Base-by-base conservation (phyloP, 2,329 filamentous ascomycete species). In the Ustilaginoidea virens region DNA sequence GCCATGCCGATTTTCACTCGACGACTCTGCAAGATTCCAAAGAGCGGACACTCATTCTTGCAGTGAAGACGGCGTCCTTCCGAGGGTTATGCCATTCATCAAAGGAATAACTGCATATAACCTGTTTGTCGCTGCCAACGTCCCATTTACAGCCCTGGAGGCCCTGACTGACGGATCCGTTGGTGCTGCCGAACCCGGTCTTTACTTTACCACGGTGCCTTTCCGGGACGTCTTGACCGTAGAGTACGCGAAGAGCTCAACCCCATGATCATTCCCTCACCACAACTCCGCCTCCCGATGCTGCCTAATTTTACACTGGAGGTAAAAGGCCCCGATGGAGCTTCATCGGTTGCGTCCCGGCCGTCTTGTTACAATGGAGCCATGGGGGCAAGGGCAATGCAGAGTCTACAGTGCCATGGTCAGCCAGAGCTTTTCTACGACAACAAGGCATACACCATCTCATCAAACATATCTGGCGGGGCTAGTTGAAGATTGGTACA, bases 271-370 rank as follows among this genome's bases (percentile, higher is more conserved):
- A 34, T 53, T 17, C 54, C 55, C 8, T 51, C 48, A 5, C 48
- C 43, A 14, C 35, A 47, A 27, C 23, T 32, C 13, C 36, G 46
- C 32, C 38, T 45, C 23, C 54, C 54, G 3, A 36, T 51, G 2
- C 38, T 38, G 13, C 55, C 51, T 4, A 60, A 60, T 34, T 54
- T 54, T 33, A 58, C 57, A 33, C 28, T 58, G 2, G 47, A 48
- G 27, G 46, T 40, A 0, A 60, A 59, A 33, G 51, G 51, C 1
- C 51, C 49, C 3, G 36, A 51, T 33, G 46, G 47, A 4, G 18
- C 28, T n/a, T 10, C 23, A 16, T 39, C 34, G 4, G 46, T 51
- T n/a, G 47, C 46, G 10, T 36, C 8, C 25, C 42, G 44, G 22
- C 53, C 58, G 32, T 49, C 45, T 27, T 42, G 34, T 23, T 52